Conservation (phyloP, 2,329 filamentous ascomycete genomes). For the Arthrobotrys megalospora region DNA sequence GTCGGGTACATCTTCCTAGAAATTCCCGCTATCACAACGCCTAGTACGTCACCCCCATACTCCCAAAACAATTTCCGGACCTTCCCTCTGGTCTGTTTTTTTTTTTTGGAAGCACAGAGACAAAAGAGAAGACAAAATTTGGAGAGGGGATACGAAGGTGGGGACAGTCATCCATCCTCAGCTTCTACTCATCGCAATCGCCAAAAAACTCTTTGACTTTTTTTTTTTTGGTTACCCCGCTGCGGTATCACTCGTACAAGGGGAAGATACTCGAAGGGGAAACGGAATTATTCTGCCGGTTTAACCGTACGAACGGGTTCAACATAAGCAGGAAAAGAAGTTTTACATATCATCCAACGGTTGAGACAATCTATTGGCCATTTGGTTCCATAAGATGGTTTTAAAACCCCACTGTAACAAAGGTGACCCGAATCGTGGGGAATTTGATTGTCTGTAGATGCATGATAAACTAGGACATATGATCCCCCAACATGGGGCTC, state of each 20-base stretch:
- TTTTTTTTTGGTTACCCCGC: slow-evolving; percentile 38
- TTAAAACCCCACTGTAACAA: slow-evolving; percentile 46
- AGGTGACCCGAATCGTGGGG: slow-evolving; percentile 46
- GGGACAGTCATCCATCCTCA: neutral
- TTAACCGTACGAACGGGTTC: slow-evolving; percentile 46
- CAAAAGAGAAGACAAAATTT: slow-evolving; percentile 12
- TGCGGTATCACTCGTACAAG: slow-evolving; percentile 45
- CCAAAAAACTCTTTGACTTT: slow-evolving; percentile 17
- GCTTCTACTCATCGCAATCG: slow-evolving; percentile 16
- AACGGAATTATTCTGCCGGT: slow-evolving; percentile 50
- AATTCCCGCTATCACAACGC: slow-evolving; percentile 35
- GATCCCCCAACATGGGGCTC: slow-evolving; percentile 15
- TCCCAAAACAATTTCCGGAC: slow-evolving; percentile 5
- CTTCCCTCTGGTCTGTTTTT: neutral
- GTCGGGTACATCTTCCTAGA: slow-evolving; percentile 11
- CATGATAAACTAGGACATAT: slow-evolving; percentile 18
- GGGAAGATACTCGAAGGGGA: slow-evolving; percentile 47
- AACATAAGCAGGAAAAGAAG: slow-evolving; percentile 30
- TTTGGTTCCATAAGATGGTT: slow-evolving; percentile 30
- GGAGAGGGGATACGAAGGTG: slow-evolving; percentile 30
- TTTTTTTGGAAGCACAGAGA: neutral
- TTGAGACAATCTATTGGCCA: slow-evolving; percentile 35
- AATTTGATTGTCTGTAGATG: slow-evolving; percentile 39
- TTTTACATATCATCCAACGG: slow-evolving; percentile 11
- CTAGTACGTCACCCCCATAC: slow-evolving; percentile 26